Conservation (phyloP, 2,329 filamentous ascomycete genomes). For the Aspergillus carbonarius region DNA sequence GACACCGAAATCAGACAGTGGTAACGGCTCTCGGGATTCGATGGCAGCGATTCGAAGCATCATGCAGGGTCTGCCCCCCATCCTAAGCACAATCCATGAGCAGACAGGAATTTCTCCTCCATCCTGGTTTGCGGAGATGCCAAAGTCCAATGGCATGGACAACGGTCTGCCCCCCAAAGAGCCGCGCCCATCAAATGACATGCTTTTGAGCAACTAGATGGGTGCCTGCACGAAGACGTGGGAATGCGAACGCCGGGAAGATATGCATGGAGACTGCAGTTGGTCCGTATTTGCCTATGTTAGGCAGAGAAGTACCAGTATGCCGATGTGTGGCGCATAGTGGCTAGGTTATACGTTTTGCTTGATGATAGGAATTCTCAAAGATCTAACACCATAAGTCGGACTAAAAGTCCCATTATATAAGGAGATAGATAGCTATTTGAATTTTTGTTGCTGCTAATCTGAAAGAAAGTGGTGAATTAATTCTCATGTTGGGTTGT, state of each 20-base stretch:
- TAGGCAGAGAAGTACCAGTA: too few relatives aligned
- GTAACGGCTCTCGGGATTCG: conserved; percentile 51
- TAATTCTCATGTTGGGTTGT: background rate
- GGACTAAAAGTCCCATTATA: too few relatives aligned
- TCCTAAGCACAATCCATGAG: conserved; percentile 82
- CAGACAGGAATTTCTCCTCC: conserved; percentile 82
- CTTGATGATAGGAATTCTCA: too few relatives aligned
- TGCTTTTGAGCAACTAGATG: background rate
- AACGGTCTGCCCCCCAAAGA: background rate
- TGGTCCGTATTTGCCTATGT: background rate
- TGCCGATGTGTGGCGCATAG: too few relatives aligned
- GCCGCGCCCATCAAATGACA: background rate
- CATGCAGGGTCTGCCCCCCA: conserved; percentile 79
- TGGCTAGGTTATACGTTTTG: too few relatives aligned
- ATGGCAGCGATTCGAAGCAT: conserved; percentile 71
- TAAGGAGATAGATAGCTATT: too few relatives aligned
- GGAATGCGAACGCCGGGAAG: background rate
- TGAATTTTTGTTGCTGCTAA: background rate
- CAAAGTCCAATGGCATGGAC: conserved; percentile 17
- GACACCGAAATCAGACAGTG: conserved; percentile 33
- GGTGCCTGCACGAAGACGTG: background rate
- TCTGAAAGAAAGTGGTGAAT: background rate
- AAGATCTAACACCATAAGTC: too few relatives aligned
- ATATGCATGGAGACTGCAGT: background rate
- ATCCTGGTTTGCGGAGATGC: conserved; percentile 65